phyloP scores from a whole-genome alignment of 1,284 basidiomycete genomes.

The Sporisorium sorghi region DNA sequence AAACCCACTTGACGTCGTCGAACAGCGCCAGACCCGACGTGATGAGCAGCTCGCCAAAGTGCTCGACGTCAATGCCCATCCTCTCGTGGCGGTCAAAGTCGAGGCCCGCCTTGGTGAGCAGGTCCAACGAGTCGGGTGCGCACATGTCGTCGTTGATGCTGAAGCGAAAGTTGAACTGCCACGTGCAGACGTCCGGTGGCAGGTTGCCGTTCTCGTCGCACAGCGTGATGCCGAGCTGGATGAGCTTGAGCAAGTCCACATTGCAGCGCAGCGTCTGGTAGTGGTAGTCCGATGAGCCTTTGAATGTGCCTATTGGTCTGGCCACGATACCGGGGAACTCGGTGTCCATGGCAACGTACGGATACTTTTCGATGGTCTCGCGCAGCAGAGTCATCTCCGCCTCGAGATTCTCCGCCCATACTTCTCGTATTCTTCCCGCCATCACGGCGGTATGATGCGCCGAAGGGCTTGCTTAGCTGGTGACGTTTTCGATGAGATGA shows the following conservation, averaged over 20 bases:
- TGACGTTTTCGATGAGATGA: background rate
- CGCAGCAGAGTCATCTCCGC: slow-evolving; percentile 89
- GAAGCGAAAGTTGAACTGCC: slow-evolving; percentile 99
- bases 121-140: slow-evolving; percentile 93
- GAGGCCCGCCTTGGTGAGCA: slow-evolving; percentile 92
- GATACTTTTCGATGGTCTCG: slow-evolving; percentile 86
- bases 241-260: slow-evolving; percentile 96
- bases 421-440: slow-evolving; percentile 74
- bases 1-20: slow-evolving; percentile 94
- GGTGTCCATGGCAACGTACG: slow-evolving; percentile 97
- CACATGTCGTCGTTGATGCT: slow-evolving; percentile 95
- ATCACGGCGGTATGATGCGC: slow-evolving; percentile 36
- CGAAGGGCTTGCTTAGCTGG: background rate
- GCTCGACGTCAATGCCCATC: slow-evolving; percentile 89
- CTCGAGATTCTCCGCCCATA: slow-evolving; percentile 94
- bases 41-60: slow-evolving; percentile 97
- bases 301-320: slow-evolving; percentile 93
- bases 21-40: slow-evolving; percentile 92
- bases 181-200: slow-evolving; percentile 84
- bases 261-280: slow-evolving; percentile 98
- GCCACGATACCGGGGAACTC: slow-evolving; percentile 99
- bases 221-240: slow-evolving; percentile 94
- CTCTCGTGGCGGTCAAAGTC: slow-evolving; percentile 94
- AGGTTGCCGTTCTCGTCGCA: slow-evolving; percentile 92
- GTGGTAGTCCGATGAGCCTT: slow-evolving; percentile 96